Evolutionary conservation across 179 eudicot genomes (phyloP).

Genomic region (Monotropa hypopitys): DNA sequence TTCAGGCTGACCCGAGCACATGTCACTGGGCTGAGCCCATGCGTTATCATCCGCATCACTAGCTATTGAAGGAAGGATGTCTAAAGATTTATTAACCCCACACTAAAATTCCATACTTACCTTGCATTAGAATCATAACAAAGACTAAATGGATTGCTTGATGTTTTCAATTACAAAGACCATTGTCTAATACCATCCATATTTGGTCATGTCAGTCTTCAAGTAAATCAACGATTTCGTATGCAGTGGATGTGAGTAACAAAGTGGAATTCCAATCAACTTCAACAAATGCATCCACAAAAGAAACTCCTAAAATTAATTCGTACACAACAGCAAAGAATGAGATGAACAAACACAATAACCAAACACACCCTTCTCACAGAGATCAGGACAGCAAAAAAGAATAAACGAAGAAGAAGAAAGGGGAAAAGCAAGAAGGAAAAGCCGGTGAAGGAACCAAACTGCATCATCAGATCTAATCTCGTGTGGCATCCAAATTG

Average conservation of each 20-base stretch:
- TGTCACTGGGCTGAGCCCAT: too few species aligned
- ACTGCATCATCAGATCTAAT: slow-evolving; percentile 3
- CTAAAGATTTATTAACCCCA: too few species aligned
- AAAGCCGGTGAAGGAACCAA: not conserved
- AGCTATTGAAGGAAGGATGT: too few species aligned
- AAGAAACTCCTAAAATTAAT: not conserved
- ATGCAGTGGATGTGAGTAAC: not conserved
- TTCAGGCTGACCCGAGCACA: too few species aligned
- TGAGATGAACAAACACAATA: not conserved
- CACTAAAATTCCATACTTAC: too few species aligned
- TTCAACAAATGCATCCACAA: not conserved
- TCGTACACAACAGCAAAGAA: not conserved
- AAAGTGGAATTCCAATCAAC: not conserved
- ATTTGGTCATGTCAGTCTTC: too few species aligned
- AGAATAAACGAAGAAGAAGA: not conserved
- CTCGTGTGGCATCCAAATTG: not conserved
- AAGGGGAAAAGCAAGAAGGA: not conserved
- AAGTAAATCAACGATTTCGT: not conserved
- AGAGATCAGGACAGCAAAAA: not conserved
- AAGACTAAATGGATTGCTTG: too few species aligned
- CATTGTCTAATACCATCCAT: too few species aligned
- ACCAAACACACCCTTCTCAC: not conserved
- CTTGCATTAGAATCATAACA: too few species aligned
- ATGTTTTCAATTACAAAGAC: too few species aligned
- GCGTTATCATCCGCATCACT: too few species aligned